Conservation (phyloP, 2,329 filamentous ascomycete genomes). For the Neocucurbitaria cava region DNA sequence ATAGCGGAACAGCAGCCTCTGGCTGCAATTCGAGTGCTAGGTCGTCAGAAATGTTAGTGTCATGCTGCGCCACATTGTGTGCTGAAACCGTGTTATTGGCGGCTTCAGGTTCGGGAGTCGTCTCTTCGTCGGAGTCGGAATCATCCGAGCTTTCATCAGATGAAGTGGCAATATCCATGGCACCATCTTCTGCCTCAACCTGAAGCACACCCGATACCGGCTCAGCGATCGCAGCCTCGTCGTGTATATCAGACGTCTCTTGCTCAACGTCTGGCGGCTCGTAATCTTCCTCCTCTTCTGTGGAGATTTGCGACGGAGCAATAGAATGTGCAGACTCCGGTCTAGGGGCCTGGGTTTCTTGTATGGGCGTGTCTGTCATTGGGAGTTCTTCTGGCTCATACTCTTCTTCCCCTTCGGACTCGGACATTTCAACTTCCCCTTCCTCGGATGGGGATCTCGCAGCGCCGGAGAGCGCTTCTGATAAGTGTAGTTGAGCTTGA, state of each 20-base stretch:
- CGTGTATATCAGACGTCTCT: conserved; percentile 17
- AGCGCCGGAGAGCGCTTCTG: neutral
- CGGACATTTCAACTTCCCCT: conserved; percentile 45
- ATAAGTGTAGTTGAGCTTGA: neutral
- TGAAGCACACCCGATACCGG: conserved; percentile 2
- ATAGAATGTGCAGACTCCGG: conserved; percentile 10
- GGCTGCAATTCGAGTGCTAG: conserved; percentile 50
- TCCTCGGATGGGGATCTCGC: conserved; percentile 36
- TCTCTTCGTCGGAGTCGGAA: conserved; percentile 26
- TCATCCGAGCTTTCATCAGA: conserved; percentile 34
- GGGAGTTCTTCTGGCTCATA: conserved; percentile 41
- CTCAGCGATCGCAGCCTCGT: neutral
- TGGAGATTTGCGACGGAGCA: conserved; percentile 19
- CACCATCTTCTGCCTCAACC: conserved; percentile 36
- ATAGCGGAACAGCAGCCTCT: conserved; percentile 15
- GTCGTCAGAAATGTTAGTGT: conserved; percentile 43
- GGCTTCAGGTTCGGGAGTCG: conserved; percentile 17
- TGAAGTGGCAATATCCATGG: conserved; percentile 45
- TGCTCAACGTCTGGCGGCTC: conserved; percentile 41
- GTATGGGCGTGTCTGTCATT: conserved; percentile 2
- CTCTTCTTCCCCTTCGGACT: conserved; percentile 41
- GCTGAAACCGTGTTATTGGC: conserved; percentile 15
- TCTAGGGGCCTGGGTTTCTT: conserved; percentile 8
- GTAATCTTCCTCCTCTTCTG: conserved; percentile 40
- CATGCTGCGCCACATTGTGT: conserved; percentile 15